A percentile compares a stretch with the other conserved stretches of the same genome.
Evolutionary conservation across 176 grass and related monocot genomes (phyloP).

Genomic region (Phoenix dactylifera): DNA sequence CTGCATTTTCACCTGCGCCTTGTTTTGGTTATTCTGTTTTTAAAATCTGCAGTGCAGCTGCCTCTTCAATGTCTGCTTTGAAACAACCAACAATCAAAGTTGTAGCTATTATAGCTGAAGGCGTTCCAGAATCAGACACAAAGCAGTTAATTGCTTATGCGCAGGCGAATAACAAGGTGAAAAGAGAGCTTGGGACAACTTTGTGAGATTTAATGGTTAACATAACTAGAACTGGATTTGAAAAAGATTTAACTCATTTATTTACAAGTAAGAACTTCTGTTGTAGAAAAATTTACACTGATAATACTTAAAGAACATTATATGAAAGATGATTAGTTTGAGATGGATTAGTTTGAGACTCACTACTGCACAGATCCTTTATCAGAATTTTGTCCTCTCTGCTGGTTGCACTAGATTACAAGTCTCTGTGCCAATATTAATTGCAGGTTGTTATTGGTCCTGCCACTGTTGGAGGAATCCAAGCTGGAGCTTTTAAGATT

Average conservation of each 20-base stretch:
- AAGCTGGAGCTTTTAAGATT: conserved; percentile 98
- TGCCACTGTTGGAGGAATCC: conserved; percentile 93
- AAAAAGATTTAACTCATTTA: too few relatives aligned
- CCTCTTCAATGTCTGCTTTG: conserved; percentile 92
- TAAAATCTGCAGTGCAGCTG: conserved; percentile 62
- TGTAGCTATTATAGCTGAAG: conserved; percentile 96
- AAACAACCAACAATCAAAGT: conserved; percentile 88
- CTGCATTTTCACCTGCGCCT: too few relatives aligned
- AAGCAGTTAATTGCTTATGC: conserved; percentile 94
- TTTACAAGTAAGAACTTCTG: too few relatives aligned
- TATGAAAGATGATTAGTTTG: conserved; percentile 9
- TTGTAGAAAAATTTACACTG: background rate
- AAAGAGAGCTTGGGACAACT: background rate
- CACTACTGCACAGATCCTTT: background rate
- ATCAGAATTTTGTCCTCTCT: too few relatives aligned
- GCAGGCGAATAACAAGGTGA: conserved; percentile 88
- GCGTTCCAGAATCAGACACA: conserved; percentile 90
- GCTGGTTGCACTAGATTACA: too few relatives aligned
- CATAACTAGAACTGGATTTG: too few relatives aligned
- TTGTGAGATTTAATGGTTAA: too few relatives aligned
- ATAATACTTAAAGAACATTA: background rate
- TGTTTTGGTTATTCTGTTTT: conserved; percentile 12
- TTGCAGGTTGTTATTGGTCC: conserved; percentile 90
- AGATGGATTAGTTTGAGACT: background rate
- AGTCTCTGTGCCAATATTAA: background rate